These are phyloP conservation scores for Diaporthe destruens DNA, from an alignment of 2,329 filamentous ascomycete species.

Conservation along the genomic window DNA sequence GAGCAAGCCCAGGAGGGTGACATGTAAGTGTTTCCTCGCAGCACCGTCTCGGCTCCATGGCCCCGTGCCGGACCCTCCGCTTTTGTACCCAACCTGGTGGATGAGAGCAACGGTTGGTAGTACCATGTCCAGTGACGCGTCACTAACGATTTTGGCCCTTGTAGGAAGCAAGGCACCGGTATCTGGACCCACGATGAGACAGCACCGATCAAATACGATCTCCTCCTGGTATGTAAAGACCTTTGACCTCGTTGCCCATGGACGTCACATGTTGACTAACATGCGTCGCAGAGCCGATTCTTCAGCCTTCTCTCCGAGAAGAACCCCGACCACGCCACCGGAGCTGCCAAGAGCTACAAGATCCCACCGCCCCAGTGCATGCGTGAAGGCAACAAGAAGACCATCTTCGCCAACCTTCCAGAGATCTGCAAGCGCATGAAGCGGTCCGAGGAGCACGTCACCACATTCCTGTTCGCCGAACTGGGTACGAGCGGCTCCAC, in stretches of 20 bases:
- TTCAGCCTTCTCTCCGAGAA: conserved; percentile 94
- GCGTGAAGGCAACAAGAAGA: conserved; percentile 99
- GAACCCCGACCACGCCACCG: conserved; percentile 94
- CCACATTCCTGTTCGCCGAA: conserved; percentile 96
- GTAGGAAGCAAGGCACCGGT: conserved; percentile 73
- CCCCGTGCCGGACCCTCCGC: background rate
- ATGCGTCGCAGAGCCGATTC: conserved; percentile 70
- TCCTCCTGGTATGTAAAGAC: conserved; percentile 72
- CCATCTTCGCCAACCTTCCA: conserved; percentile 98
- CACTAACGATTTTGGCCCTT: background rate
- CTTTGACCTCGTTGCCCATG: background rate
- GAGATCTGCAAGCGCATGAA: conserved; percentile 99
- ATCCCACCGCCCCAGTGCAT: conserved; percentile 98
- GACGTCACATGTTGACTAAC: background rate
- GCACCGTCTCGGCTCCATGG: conserved; percentile 44
- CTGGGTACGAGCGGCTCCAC: conserved; percentile 97
- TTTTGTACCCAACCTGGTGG: background rate
- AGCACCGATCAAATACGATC: conserved; percentile 83
- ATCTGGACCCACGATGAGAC: conserved; percentile 89
- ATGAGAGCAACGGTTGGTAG: background rate
- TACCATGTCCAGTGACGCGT: too few relatives aligned
- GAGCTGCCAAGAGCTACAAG: conserved; percentile 95
- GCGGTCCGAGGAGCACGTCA: conserved; percentile 97
- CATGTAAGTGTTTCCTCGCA: conserved; percentile 65
- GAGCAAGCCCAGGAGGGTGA: conserved; percentile 76